Percentiles rank a stretch among this genome's conserved stretches.
phyloP scores from a whole-genome alignment of 768 basidiomycete genomes.

The Lyophyllum decastes region DNA sequence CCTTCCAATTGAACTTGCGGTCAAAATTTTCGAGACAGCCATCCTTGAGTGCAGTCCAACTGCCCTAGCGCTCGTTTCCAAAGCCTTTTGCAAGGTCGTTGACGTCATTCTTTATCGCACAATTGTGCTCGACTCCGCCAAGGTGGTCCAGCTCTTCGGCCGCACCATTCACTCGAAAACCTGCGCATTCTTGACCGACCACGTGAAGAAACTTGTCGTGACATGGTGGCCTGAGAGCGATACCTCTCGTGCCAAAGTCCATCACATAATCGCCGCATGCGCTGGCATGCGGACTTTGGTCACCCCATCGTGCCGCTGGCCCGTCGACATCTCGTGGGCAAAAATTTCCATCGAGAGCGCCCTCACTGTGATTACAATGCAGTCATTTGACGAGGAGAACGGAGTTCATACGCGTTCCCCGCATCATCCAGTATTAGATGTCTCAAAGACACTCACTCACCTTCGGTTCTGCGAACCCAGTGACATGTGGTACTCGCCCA shows the following conservation, averaged over 20 bases:
- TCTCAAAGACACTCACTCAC: conserved; percentile 30
- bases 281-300: conserved; percentile 31
- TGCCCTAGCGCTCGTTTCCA: conserved; percentile 30
- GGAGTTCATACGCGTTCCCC: background rate
- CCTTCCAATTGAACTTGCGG: conserved; percentile 38
- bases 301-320: conserved; percentile 25
- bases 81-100: conserved; percentile 30
- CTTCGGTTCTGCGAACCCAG: conserved; percentile 41
- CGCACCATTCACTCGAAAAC: conserved; percentile 33
- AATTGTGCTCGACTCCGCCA: conserved; percentile 33
- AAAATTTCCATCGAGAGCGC: conserved; percentile 13
- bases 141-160: conserved; percentile 32
- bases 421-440: conserved; percentile 1
- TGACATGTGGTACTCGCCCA: conserved; percentile 35
- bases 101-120: conserved; percentile 39
- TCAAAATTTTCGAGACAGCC: conserved; percentile 37
- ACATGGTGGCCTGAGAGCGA: conserved; percentile 25
- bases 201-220: conserved; percentile 39
- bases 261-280: conserved; percentile 33
- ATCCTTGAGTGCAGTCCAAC: conserved; percentile 29
- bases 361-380: conserved; percentile 28
- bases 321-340: conserved; percentile 14
- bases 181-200: conserved; percentile 25
- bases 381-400: conserved; percentile 24
- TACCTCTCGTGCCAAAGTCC: conserved; percentile 18